Evolutionary conservation across 164 flowering plant species (phyloP).

Genomic region (Vitis cinerea): DNA sequence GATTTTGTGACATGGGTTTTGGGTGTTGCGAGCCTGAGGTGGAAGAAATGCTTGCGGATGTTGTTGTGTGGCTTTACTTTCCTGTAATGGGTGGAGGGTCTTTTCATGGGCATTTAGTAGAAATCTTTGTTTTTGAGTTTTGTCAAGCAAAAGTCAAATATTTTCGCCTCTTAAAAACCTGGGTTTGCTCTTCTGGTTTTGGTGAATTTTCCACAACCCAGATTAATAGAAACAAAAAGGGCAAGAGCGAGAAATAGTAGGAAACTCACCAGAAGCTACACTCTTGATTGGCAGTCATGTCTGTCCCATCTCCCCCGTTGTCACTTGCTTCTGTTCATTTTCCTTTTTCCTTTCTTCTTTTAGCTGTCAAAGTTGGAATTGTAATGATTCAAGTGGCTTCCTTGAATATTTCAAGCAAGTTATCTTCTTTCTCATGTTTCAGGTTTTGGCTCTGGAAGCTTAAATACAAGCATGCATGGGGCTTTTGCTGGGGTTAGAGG

Average conservation of each 20-base stretch:
- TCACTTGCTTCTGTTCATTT: not conserved
- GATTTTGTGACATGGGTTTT: constrained; percentile 4
- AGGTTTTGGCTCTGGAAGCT: constrained; percentile 56
- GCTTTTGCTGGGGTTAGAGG: constrained; percentile 54
- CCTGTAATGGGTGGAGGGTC: constrained; percentile 20
- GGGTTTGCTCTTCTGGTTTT: constrained; percentile 4
- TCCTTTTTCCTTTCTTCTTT: constrained; percentile 3
- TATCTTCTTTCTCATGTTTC: constrained; percentile 12
- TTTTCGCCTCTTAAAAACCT: not conserved
- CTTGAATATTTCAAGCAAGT: constrained; percentile 18
- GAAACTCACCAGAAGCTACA: constrained; percentile 1
- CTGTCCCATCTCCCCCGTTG: not conserved
- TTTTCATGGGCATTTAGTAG: constrained; percentile 24
- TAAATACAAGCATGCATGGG: constrained; percentile 48
- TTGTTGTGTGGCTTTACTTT: constrained; percentile 7
- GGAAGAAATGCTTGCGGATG: constrained; percentile 10
- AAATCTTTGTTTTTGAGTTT: constrained; percentile 25
- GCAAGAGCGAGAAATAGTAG: not conserved
- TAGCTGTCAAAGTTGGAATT: not conserved
- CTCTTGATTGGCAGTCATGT: not conserved
- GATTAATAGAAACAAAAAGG: constrained; percentile 4
- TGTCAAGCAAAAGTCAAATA: constrained; percentile 26
- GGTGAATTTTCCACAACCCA: not conserved
- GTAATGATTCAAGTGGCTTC: constrained; percentile 14
- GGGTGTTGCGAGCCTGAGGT: constrained; percentile 1